These are phyloP conservation scores for Calendula officinalis DNA, from an alignment of 129 eudicot genomes.

Conservation along the genomic window DNA sequence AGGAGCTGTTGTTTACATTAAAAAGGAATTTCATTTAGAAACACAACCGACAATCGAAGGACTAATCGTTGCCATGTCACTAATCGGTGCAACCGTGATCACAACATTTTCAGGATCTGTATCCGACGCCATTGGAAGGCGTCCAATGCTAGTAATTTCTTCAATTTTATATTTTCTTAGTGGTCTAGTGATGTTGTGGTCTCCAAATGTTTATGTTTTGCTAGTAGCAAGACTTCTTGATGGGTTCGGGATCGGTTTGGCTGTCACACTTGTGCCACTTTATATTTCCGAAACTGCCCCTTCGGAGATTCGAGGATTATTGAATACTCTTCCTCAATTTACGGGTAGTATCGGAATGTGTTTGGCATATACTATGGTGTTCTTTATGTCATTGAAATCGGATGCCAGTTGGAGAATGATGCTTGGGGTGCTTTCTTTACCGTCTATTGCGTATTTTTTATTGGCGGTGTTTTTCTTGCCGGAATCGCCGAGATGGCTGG, in stretches of 20 bases:
- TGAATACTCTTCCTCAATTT: constrained; percentile 94
- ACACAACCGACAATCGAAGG: constrained; percentile 71
- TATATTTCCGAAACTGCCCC: constrained; percentile 99
- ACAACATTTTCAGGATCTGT: constrained; percentile 88
- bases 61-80: constrained; percentile 75
- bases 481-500: constrained; percentile 98
- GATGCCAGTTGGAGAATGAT: constrained; percentile 84
- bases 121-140: constrained; percentile 78
- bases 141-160: constrained; percentile 87
- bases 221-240: constrained; percentile 83
- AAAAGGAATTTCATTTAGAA: constrained; percentile 61
- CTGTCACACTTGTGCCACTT: constrained; percentile 91
- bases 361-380: constrained; percentile 87
- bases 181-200: constrained; percentile 90
- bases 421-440: constrained; percentile 92
- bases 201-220: constrained; percentile 85
- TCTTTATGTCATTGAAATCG: constrained; percentile 66
- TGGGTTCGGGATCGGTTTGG: constrained; percentile 94
- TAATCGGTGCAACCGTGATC: constrained; percentile 90
- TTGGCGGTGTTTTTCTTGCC: constrained; percentile 70
- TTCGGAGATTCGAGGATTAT: constrained; percentile 77
- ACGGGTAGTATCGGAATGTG: constrained; percentile 92
- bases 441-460: constrained; percentile 61
- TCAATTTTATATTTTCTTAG: constrained; percentile 67
- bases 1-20: constrained; percentile 79